phyloP scores from a whole-genome alignment of 1,139 yeast genomes.

The Debaryomyces singareniensis region DNA sequence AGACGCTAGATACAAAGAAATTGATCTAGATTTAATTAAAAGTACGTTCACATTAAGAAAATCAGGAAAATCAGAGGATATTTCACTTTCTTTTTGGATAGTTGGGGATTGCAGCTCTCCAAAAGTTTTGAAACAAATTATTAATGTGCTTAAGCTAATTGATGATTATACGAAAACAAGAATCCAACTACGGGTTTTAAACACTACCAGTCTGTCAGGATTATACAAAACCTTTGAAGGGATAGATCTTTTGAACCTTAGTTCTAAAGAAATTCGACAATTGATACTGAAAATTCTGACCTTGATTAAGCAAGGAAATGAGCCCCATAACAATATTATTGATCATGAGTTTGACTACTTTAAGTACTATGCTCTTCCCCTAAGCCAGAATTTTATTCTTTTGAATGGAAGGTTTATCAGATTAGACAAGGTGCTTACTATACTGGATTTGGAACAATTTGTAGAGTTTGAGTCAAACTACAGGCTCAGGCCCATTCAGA shows the following conservation, averaged over 20 bases:
- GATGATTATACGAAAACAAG: conserved; percentile 11
- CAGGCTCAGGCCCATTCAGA: conserved; percentile 24
- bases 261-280: not conserved
- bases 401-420: conserved; percentile 40
- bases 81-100: conserved; percentile 42
- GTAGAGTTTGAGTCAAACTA: conserved; percentile 30
- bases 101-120: conserved; percentile 46
- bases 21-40: conserved; percentile 23
- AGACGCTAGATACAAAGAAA: conserved; percentile 25
- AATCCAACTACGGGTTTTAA: conserved; percentile 25
- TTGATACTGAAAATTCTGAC: not conserved
- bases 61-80: conserved; percentile 8
- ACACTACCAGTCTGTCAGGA: conserved; percentile 1
- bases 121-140: conserved; percentile 35
- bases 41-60: conserved; percentile 14
- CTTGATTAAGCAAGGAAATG: not conserved
- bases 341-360: conserved; percentile 10
- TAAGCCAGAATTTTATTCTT: conserved; percentile 28
- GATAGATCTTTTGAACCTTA: not conserved
- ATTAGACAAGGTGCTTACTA: conserved; percentile 15
- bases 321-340: not conserved
- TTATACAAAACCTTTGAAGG: not conserved
- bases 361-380: conserved; percentile 24
- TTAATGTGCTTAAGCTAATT: conserved; percentile 25
- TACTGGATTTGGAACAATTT: conserved; percentile 20